Conservation (phyloP, 73 alveolate genomes). For the Strombidium stylifer region DNA sequence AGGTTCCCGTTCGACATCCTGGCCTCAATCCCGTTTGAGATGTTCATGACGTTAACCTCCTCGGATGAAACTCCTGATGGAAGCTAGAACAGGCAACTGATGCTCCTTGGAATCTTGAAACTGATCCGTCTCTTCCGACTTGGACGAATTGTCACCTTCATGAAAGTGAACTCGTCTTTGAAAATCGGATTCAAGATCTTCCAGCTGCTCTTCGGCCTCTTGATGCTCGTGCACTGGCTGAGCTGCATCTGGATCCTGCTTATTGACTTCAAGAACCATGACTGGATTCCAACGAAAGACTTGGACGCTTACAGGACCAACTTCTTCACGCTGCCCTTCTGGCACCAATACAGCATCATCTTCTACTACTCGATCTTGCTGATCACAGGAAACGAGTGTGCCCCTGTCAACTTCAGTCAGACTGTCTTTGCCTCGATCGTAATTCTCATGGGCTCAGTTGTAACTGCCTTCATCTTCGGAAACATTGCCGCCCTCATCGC, state of each 20-base stretch:
- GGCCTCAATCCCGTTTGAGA: conserved; percentile 47
- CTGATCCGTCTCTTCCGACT: conserved; percentile 53
- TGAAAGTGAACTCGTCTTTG: conserved; percentile 22
- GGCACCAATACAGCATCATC: conserved; percentile 42
- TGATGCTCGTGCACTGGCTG: conserved; percentile 48
- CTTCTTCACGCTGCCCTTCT: conserved; percentile 3
- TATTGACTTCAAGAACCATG: conserved; percentile 6
- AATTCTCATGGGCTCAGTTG: conserved; percentile 42
- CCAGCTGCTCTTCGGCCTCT: conserved; percentile 19
- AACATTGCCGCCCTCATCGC: conserved; percentile 61
- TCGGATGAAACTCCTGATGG: conserved; percentile 6
- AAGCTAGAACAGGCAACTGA: background rate
- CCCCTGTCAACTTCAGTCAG: conserved; percentile 16
- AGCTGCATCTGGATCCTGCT: conserved; percentile 32
- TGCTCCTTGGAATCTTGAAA: conserved; percentile 47
- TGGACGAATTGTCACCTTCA: conserved; percentile 54
- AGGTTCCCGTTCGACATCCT: conserved; percentile 44
- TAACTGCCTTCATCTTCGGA: conserved; percentile 61
- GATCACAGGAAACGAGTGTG: conserved; percentile 50
- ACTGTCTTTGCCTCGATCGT: conserved; percentile 15
- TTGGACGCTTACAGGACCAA: conserved; percentile 22
- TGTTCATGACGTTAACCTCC: background rate
- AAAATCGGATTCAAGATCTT: conserved; percentile 21
- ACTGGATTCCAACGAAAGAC: conserved; percentile 61
- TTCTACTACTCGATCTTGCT: conserved; percentile 51